Conservation (phyloP, 108 stramenopile genomes). For the Skeletonema grethae region DNA sequence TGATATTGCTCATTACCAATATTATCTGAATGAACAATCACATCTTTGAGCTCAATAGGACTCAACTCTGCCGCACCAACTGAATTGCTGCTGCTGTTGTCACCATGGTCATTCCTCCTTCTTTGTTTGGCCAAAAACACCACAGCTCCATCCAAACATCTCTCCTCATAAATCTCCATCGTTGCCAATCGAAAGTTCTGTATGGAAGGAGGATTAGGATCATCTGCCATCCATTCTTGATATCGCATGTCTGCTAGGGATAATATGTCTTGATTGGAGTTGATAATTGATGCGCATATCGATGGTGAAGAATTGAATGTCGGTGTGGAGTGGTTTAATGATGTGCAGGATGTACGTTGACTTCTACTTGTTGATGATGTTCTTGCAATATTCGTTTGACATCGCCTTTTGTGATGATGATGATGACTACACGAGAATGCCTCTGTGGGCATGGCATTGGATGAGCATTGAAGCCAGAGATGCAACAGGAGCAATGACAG, state of each 20-base stretch:
- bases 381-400: too few species aligned
- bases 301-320: not conserved
- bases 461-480: too few species aligned
- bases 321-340: not conserved
- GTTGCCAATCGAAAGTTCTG: slow-evolving; percentile 60
- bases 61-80: slow-evolving; percentile 67
- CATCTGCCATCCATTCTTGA: slow-evolving; percentile 51
- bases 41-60: slow-evolving; percentile 53
- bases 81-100: not conserved
- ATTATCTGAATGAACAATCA: slow-evolving; percentile 1
- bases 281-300: not conserved
- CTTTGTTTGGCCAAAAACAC: slow-evolving; percentile 47
- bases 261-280: slow-evolving; percentile 36
- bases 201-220: slow-evolving; percentile 15
- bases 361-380: too few species aligned
- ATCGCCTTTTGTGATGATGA: too few species aligned
- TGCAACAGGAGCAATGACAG: too few species aligned
- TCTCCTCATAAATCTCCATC: slow-evolving; percentile 47
- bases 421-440: too few species aligned
- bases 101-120: not conserved
- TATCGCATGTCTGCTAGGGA: slow-evolving; percentile 63
- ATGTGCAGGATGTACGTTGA: not conserved
- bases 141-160: slow-evolving; percentile 39
- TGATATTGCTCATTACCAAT: too few species aligned
- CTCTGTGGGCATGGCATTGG: too few species aligned